Base-by-base conservation (phyloP, 2,329 filamentous ascomycete genomes). In the Lomentospora prolificans region DNA sequence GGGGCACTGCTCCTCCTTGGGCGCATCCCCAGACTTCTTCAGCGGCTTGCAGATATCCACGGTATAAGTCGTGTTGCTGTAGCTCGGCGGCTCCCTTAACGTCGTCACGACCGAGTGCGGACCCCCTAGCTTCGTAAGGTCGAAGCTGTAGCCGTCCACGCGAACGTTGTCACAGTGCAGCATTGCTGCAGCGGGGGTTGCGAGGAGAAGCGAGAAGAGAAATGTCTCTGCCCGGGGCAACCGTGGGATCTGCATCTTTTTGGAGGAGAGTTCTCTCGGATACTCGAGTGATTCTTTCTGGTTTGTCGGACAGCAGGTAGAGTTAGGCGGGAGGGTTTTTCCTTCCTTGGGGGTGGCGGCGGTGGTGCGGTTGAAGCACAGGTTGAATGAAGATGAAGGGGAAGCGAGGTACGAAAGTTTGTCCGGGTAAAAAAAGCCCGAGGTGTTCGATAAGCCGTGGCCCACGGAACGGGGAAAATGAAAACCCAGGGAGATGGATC, bases 11-110 rank as follows among this genome's bases (percentile, higher is more conserved):
- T 84, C 74, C 4, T 75, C 69, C 61, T 78, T 76, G 17, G 73
- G 70, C 1, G 75, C 72, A 24, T 79, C 79, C 46, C 80, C 81
- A 52, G 76, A 78, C 66, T 80, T 79, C 67, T 81, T 80, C 60
- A 96, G 71, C 5, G 81, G 75, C 54, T 75, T 71, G 72, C 90
- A 95, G 51, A 95, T 76, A 64, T 95, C 87, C 57, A 95, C 66
- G 1, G 88, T 91, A 69, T 90, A 95, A 46, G 89, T 92, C 25
- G 84, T 89, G 68, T 94, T 94, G 58, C 75, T 76, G 27, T 80
- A 73, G 14, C 75, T 74, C 14, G 74, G 77, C 19, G 77, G 76
- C 31, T 77, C 69, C 60, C 76, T 73, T 61, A 75, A 75, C 64
- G 73, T 75, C 51, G 81, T 81, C 55, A 89, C 77, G 36, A 90